A percentile compares a stretch with the other conserved stretches of the same genome.
Evolutionary conservation across 1,284 basidiomycete genomes (phyloP).

Genomic region (Microstroma glucosiphilum): DNA sequence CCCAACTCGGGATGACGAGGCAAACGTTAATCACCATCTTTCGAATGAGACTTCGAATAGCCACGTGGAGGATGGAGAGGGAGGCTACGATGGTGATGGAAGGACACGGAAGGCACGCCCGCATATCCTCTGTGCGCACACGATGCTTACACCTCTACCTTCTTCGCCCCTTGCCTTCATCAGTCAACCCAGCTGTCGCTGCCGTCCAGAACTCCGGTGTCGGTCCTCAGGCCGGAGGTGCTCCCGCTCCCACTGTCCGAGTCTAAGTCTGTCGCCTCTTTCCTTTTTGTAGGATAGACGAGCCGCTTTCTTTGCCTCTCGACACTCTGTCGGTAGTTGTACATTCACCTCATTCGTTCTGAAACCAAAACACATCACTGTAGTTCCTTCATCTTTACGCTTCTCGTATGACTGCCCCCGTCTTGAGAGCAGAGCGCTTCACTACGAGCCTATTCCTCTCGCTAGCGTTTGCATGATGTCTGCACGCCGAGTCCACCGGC

Average conservation of each 20-base stretch:
- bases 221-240: slow-evolving; percentile 15
- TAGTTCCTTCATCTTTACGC: no score
- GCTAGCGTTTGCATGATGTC: no score
- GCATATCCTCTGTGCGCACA: neutral
- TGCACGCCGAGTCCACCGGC: no score
- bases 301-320: no score
- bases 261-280: slow-evolving; percentile 10
- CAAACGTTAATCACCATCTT: slow-evolving; percentile 7
- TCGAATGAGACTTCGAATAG: slow-evolving; percentile 5
- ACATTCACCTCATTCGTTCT: no score
- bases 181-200: slow-evolving; percentile 42
- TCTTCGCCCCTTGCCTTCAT: neutral
- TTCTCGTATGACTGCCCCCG: no score
- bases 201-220: slow-evolving; percentile 23
- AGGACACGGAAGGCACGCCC: neutral
- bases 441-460: no score
- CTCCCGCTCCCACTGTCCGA: slow-evolving; percentile 13
- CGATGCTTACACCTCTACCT: neutral
- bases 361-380: no score
- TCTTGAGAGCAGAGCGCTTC: no score
- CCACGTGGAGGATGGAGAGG: neutral
- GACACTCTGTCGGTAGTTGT: no score
- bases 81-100: neutral
- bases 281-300: neutral
- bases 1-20: neutral